Percentiles rank a stretch among this genome's conserved stretches.
phyloP scores from a whole-genome alignment of 1,139 yeast species.

The Komagataea norvegica region DNA sequence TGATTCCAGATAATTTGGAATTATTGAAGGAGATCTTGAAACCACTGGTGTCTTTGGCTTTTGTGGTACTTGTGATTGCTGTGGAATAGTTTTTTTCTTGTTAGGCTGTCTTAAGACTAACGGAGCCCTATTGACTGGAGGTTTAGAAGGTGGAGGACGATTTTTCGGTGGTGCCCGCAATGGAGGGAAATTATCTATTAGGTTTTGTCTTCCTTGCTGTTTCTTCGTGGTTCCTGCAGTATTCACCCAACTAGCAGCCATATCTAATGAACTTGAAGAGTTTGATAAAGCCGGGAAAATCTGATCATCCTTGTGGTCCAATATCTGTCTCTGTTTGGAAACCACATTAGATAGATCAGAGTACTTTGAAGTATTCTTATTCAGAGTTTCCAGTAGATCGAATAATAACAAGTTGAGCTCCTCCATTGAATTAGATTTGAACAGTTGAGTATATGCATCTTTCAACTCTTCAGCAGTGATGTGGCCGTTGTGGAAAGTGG shows the following conservation, averaged over 20 bases:
- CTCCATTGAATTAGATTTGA: slow-evolving; percentile 37
- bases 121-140: background rate
- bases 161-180: slow-evolving; percentile 14
- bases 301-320: slow-evolving; percentile 22
- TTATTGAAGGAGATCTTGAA: slow-evolving; percentile 14
- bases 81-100: background rate
- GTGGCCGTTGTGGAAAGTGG: slow-evolving; percentile 42
- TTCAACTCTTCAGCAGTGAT: slow-evolving; percentile 48
- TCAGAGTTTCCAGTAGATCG: slow-evolving; percentile 54
- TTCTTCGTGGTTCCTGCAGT: slow-evolving; percentile 8
- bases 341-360: slow-evolving; percentile 31
- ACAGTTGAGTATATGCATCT: slow-evolving; percentile 47
- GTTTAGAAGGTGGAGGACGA: background rate
- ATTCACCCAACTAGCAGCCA: slow-evolving; percentile 23
- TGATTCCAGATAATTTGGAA: slow-evolving; percentile 27
- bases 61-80: slow-evolving; percentile 1
- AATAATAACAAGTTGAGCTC: slow-evolving; percentile 51
- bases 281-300: slow-evolving; percentile 55
- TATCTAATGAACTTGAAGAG: slow-evolving; percentile 22
- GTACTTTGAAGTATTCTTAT: slow-evolving; percentile 34
- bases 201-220: slow-evolving; percentile 17
- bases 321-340: slow-evolving; percentile 30
- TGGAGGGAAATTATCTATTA: slow-evolving; percentile 28
- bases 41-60: too few species aligned
- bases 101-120: background rate